These are phyloP conservation scores for Protomyces pachydermus DNA, from an alignment of 1,139 yeast species.

Conservation along the genomic window DNA sequence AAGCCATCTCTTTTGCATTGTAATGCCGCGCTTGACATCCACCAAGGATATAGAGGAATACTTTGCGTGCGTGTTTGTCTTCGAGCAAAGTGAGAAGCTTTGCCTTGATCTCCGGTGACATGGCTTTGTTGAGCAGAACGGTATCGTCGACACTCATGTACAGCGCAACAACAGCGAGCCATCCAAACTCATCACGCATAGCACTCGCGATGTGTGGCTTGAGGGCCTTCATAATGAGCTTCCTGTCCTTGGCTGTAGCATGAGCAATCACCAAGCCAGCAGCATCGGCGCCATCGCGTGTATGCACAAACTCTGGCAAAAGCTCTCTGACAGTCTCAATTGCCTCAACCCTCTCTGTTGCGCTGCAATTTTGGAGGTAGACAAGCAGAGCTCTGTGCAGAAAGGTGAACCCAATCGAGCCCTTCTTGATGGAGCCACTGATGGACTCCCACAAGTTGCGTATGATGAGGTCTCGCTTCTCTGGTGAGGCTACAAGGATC, in stretches of 20 bases:
- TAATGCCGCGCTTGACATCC: conserved; percentile 75
- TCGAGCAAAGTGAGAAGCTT: conserved; percentile 55
- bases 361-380: conserved; percentile 63
- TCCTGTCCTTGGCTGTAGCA: conserved; percentile 92
- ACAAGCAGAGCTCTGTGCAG: conserved; percentile 95
- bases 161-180: conserved; percentile 68
- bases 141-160: conserved; percentile 93
- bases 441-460: conserved; percentile 76
- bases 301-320: conserved; percentile 90
- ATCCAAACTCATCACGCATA: conserved; percentile 81
- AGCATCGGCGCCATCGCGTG: conserved; percentile 88
- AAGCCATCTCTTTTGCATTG: conserved; percentile 61
- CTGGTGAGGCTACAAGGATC: conserved; percentile 65
- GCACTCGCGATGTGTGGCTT: conserved; percentile 69
- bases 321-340: conserved; percentile 81
- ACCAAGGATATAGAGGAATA: conserved; percentile 71
- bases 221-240: conserved; percentile 63
- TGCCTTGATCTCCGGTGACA: conserved; percentile 55
- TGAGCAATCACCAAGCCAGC: conserved; percentile 73
- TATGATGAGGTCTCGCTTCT: conserved; percentile 72
- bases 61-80: conserved; percentile 82
- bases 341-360: conserved; percentile 72
- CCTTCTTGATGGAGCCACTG: conserved; percentile 86
- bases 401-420: conserved; percentile 92
- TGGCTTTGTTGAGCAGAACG: conserved; percentile 69